Base-by-base conservation (phyloP, 169 alveolate species). In the Plasmodium relictum region DNA sequence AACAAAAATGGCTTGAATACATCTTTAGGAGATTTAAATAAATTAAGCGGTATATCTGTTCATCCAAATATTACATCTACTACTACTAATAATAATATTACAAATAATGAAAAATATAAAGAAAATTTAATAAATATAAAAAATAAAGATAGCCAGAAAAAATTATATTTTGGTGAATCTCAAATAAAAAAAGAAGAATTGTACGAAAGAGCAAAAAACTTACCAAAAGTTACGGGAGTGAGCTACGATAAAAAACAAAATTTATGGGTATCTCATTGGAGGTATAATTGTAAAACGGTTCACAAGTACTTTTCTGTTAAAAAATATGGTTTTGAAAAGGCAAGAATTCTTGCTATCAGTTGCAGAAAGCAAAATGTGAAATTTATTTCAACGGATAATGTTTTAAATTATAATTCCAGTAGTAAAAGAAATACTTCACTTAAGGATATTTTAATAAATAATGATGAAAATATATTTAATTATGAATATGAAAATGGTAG, bases 201-300 rank as follows among this genome's bases (percentile, higher is more conserved):
- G 26, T 93, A 89, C 48, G 91, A 94, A 26, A 68, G 93, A 22
- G 94, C 92, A n/a, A 92, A 92, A 71, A 44, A 71, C 56, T 88
- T 93, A 12, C 96, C 96, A 45, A 93, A 89, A 73, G 93, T 93
- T 12, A 93, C 93, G 92, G 96, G 96, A 2, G 96, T 93, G n/a
- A 88, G 96, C 20, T 93, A 93, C 74, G 96, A 93, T 58, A 94
- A 92, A 42, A 93, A 93, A 58, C 96, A 93, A 41, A 94, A 92
- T 31, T 88, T 92, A 88, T 93, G 96, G 96, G 96, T 93, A 7
- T 93, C 96, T 39, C 93, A 94, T 14, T 93, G 96, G 96, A 92
- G 93, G 58, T 92, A 89, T 45, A 93, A 93, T 70, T 92, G 95
- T 78, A 93, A 93, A 86, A 92, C 95, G 6, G 76, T 93, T 91